Percentiles rank a stretch among this genome's conserved stretches.
Evolutionary conservation across 768 basidiomycete species (phyloP).

Genomic region (Suillus subaureus): DNA sequence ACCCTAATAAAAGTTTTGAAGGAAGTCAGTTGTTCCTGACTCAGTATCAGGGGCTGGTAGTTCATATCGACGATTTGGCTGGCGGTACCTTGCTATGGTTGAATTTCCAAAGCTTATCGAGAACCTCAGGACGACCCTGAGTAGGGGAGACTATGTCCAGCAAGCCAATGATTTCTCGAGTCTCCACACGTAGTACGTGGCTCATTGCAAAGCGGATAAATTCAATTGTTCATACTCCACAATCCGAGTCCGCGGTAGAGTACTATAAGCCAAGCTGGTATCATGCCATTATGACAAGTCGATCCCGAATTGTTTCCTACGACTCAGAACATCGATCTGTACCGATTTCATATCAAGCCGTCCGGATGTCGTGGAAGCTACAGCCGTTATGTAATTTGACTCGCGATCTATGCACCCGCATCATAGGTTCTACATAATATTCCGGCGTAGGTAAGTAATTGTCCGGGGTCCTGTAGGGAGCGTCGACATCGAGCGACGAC

Average conservation of each 20-base stretch:
- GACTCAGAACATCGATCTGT: background rate
- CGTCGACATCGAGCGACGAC: background rate
- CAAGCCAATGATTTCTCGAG: background rate
- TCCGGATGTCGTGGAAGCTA: slow-evolving; percentile 4
- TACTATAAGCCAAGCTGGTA: background rate
- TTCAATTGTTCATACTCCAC: background rate
- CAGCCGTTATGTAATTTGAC: background rate
- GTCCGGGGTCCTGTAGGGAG: no score
- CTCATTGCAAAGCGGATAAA: background rate
- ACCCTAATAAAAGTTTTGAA: background rate
- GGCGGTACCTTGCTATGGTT: background rate
- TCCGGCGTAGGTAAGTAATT: no score
- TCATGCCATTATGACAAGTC: background rate
- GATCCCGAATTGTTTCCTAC: background rate
- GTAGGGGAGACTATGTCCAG: background rate
- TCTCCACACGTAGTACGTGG: background rate
- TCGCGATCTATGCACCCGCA: background rate
- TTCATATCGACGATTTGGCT: background rate
- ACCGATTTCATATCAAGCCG: background rate
- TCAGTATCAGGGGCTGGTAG: background rate
- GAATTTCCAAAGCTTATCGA: background rate
- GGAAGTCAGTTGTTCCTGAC: background rate
- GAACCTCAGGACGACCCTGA: background rate
- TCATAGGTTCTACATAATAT: no score
- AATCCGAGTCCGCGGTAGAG: background rate